phyloP scores from a whole-genome alignment of 2,329 filamentous ascomycete genomes.

The Rosellinia necatrix region DNA sequence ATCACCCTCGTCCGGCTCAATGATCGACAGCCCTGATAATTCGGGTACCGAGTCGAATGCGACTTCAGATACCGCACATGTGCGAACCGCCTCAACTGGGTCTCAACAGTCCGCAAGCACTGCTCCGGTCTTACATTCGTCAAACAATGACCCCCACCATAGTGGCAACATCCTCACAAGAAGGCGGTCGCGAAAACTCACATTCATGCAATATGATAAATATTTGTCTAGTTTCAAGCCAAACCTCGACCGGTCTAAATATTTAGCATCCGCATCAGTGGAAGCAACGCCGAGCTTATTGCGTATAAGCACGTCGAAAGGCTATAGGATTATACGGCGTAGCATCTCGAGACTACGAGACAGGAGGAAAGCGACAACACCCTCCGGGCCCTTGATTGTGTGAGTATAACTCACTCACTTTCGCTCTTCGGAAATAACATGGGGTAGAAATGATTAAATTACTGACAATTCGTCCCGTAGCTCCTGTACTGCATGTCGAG shows the following conservation, averaged over 20 bases:
- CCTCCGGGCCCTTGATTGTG: constrained; percentile 39
- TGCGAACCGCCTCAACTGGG: constrained; percentile 51
- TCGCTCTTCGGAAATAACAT: background rate
- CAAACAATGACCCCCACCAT: constrained; percentile 40
- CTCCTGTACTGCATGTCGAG: constrained; percentile 61
- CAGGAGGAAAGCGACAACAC: constrained; percentile 45
- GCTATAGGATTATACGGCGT: constrained; percentile 52
- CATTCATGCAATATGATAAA: constrained; percentile 57
- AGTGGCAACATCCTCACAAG: constrained; percentile 35
- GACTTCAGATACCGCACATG: constrained; percentile 48
- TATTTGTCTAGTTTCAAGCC: constrained; percentile 53
- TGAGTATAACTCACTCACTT: constrained; percentile 28
- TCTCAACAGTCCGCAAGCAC: constrained; percentile 48
- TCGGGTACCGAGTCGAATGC: constrained; percentile 49
- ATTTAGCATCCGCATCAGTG: constrained; percentile 41
- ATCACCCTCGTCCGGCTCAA: constrained; percentile 36
- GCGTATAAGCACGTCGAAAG: constrained; percentile 51
- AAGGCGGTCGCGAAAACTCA: constrained; percentile 47
- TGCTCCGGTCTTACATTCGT: constrained; percentile 50
- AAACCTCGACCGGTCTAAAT: constrained; percentile 49
- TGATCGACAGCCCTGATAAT: constrained; percentile 43
- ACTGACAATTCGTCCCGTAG: constrained; percentile 42
- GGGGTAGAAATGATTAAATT: constrained; percentile 4
- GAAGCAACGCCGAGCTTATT: constrained; percentile 48
- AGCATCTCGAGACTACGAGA: constrained; percentile 50